Evolutionary conservation across 192 early-diverging fungal species (phyloP), one percentile per base, ranked within the genome.

Genomic region (Glomus cerebriforme): DNA sequence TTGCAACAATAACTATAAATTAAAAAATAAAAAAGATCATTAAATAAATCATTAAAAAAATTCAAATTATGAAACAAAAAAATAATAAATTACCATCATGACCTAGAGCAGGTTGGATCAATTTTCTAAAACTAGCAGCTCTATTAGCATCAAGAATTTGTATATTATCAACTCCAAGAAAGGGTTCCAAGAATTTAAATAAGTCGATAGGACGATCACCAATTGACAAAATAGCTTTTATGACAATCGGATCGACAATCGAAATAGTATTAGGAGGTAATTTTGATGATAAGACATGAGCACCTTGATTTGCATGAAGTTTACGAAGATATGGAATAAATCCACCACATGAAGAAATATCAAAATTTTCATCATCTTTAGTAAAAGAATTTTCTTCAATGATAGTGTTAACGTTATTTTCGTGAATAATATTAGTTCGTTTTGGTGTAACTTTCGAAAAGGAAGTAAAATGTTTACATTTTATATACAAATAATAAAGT

Each of bases 221-320:
- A 73, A 27, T 9, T 27, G 17, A 32, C 59, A 73, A 58, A 32
- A 49, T 58, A 29, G 43, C 47, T 34, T 73, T 73, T 4, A 73
- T 59, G 29, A 73, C 22, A 26, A 19, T 26, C 1, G 72, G 22
- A 59, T 73, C 45, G 3, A 58, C 32, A 19, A 47, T 27, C 6
- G 72, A 73, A 34, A 73, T 73, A 12, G 72, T 73, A 34, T 73
- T 73, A 24, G 22, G 32, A 19, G 72, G 72, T 37, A 73, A 24
- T 3, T 35, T 35, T 19, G 43, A 59, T 34, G 17, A n/a, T n/a
- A n/a, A 22, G 29, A 59, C 72, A 29, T 7, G 5, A 54, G 13
- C 2, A 32, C 72, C 72, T 27, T 73, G 72, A 4, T 73, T 5
- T 10, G 29, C 27, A 31, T 73, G 72, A 35, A 73, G 49, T 29